Conservation (phyloP, 441 rosid species). For the Macaranga tanarius region DNA sequence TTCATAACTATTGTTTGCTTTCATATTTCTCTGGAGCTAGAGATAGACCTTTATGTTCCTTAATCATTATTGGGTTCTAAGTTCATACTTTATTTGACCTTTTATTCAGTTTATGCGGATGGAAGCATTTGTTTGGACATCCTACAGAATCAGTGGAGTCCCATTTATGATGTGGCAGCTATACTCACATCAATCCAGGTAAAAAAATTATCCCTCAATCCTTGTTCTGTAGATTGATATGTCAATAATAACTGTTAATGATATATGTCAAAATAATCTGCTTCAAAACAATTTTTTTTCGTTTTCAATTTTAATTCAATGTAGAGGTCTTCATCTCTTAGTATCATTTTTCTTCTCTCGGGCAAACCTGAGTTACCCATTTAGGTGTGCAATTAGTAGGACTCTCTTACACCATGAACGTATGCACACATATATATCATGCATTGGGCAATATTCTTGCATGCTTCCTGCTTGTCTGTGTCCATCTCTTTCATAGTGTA, state of each 20-base stretch:
- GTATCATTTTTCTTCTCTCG: not conserved
- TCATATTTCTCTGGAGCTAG: not conserved
- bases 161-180: constrained; percentile 71
- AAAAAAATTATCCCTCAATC: not conserved
- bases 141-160: constrained; percentile 75
- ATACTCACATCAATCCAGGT: constrained; percentile 74
- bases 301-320: not conserved
- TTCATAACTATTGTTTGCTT: not conserved
- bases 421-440: no score
- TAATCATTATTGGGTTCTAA: not conserved
- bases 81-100: not conserved
- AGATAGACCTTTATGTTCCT: not conserved
- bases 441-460: not conserved
- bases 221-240: not conserved
- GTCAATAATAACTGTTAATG: no score
- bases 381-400: not conserved
- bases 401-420: not conserved
- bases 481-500: not conserved
- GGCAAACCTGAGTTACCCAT: not conserved
- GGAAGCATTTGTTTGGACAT: constrained; percentile 76
- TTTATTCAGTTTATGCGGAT: constrained; percentile 56
- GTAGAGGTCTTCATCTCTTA: not conserved
- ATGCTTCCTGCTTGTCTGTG: constrained; percentile 2
- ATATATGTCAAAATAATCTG: not conserved
- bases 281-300: not conserved